Evolutionary conservation across 169 alveolate species (phyloP).

Genomic region (Besnoitia besnoiti): DNA sequence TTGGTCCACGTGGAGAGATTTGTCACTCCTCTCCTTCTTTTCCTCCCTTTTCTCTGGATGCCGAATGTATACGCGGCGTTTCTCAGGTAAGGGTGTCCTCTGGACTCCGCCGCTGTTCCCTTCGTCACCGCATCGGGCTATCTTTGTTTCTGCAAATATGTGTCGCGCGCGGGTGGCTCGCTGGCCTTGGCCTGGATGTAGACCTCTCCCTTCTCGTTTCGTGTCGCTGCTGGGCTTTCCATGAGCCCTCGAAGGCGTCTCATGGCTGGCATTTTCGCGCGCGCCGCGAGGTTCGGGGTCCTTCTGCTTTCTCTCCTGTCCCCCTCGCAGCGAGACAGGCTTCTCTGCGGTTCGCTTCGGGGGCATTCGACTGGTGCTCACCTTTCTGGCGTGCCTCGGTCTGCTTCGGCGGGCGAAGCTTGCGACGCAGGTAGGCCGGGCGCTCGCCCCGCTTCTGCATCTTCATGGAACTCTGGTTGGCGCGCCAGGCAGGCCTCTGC

Average conservation of each 20-base stretch:
- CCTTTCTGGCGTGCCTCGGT: neutral
- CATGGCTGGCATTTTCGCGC: neutral
- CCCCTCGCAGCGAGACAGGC: neutral
- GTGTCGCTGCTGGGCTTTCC: neutral
- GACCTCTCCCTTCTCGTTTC: neutral
- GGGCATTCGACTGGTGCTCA: neutral
- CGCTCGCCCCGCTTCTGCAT: no score
- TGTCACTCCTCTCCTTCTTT: neutral
- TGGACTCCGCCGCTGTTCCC: neutral
- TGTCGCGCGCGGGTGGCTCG: no score
- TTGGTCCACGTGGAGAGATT: neutral
- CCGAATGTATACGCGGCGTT: neutral
- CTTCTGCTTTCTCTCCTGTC: neutral
- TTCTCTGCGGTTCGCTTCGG: neutral
- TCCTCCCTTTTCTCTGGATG: conserved; percentile 38
- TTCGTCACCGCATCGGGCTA: neutral
- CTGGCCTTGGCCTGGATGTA: no score
- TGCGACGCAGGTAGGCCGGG: conserved; percentile 9
- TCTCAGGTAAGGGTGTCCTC: neutral
- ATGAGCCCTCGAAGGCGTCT: neutral
- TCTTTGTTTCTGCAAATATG: neutral
- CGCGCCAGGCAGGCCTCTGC: no score
- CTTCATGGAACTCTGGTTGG: no score
- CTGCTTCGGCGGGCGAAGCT: neutral
- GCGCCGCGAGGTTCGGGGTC: neutral